Conservation (phyloP, 2,329 filamentous ascomycete species). For the Conoideocrella luteorostrata region DNA sequence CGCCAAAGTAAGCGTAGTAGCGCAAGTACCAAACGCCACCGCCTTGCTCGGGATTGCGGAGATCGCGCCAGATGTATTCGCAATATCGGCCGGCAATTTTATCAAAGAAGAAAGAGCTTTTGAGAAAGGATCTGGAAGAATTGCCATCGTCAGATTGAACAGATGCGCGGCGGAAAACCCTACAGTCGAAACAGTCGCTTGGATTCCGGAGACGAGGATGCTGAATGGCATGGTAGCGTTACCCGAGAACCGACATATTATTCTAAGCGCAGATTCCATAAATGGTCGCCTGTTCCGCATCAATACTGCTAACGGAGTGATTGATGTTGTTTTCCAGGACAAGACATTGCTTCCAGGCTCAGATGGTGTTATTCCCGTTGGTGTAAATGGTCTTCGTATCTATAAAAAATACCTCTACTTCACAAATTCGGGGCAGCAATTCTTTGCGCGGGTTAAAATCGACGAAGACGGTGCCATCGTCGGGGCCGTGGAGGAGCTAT, state of each 20-base stretch:
- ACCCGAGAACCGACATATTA: conserved; percentile 7
- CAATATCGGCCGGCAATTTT: conserved; percentile 12
- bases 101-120: conserved; percentile 8
- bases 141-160: conserved; percentile 12
- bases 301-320: conserved; percentile 10
- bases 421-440: conserved; percentile 12
- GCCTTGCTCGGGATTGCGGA: conserved; percentile 14
- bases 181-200: conserved; percentile 7
- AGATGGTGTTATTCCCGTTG: conserved; percentile 9
- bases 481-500: conserved; percentile 10
- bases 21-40: conserved; percentile 9
- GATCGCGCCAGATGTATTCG: conserved; percentile 14
- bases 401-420: conserved; percentile 15
- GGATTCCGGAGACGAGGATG: conserved; percentile 9
- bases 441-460: conserved; percentile 12
- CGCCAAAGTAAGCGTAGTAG: conserved; percentile 7
- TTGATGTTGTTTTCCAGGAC: conserved; percentile 13
- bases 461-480: conserved; percentile 1
- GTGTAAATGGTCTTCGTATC: conserved; percentile 16
- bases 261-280: conserved; percentile 17
- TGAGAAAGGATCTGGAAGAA: conserved; percentile 6
- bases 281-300: conserved; percentile 12
- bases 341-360: conserved; percentile 1
- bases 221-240: conserved; percentile 18
- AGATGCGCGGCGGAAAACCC: not conserved